Evolutionary conservation across 108 stramenopile species (phyloP).

Genomic region (Craspedostauros australis): DNA sequence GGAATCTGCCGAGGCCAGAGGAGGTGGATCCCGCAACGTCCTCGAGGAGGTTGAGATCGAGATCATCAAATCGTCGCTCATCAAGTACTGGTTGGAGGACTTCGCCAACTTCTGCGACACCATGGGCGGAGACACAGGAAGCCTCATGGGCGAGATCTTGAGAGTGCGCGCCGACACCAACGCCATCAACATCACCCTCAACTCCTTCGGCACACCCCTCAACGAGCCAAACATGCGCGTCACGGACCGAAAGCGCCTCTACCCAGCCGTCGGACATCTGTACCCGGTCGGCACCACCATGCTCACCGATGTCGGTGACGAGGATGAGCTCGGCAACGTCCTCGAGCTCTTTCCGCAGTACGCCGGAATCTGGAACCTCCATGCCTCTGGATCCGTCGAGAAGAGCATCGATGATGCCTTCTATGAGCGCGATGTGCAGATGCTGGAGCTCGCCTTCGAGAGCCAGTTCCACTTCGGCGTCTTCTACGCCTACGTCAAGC

Average conservation of each 20-base stretch:
- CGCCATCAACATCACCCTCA: constrained; percentile 98
- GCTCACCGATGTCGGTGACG: constrained; percentile 85
- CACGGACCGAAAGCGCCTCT: constrained; percentile 90
- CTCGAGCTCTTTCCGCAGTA: constrained; percentile 90
- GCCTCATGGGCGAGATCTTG: constrained; percentile 94
- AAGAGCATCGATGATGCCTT: constrained; percentile 98
- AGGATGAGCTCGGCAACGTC: constrained; percentile 85
- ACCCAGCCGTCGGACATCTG: constrained; percentile 94
- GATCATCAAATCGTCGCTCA: constrained; percentile 96
- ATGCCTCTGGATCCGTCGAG: constrained; percentile 68
- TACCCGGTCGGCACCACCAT: constrained; percentile 95
- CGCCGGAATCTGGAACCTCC: constrained; percentile 88
- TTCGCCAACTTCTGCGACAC: constrained; percentile 78
- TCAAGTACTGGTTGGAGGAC: constrained; percentile 98
- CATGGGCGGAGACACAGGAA: constrained; percentile 92
- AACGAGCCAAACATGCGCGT: constrained; percentile 94
- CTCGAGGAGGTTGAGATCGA: constrained; percentile 98
- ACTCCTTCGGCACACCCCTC: constrained; percentile 94
- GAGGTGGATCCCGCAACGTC: constrained; percentile 77
- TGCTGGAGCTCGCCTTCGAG: constrained; percentile 96
- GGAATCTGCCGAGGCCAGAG: constrained; percentile 48
- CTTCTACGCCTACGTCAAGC: constrained; percentile 99
- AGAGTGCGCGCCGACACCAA: constrained; percentile 95
- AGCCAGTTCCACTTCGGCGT: constrained; percentile 97
- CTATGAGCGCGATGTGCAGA: constrained; percentile 94